Base-by-base conservation (phyloP, 1,139 yeast genomes). In the Saccharomyces hybrid region DNA sequence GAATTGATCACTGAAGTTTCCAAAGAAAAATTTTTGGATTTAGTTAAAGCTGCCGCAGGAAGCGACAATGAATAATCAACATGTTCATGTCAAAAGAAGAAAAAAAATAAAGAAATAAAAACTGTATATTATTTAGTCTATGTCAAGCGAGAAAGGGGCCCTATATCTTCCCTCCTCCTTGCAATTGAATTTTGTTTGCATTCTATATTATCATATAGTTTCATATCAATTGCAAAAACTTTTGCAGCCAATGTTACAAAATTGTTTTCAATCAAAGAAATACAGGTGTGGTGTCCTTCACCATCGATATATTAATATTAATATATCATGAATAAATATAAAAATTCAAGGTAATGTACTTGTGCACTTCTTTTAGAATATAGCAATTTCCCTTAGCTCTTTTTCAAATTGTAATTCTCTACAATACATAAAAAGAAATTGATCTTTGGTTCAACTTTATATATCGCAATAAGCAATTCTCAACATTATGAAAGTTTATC, bases 1-100 rank as follows among this genome's bases (percentile, higher is more conserved):
- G 84, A 86, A 60, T 73, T 83, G 57, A 82, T 86, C 67, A 83
- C 81, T 51, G 97, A 90, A 64, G 79, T 91, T 58, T 86, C 96
- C 9, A 91, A 90, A 72, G 97, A 90, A 66, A 87, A 83, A 70
- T 91, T 91, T 66, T 78, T 91, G 70, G 97, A 89, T 71, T 76
- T 90, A 70, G 95, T 91, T 47, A 87, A 88, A 69, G 85, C 90
- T 50, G 95, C 96, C 9, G 44, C 44, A 38, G 95, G 86, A 50
- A 75, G 78, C 46, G 66, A 65, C 32, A 62, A 58, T 14, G 51
- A 54, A 38, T 34, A 31, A 19, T 16, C 11, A 27, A 26, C 13
- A 11, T 26, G 7, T 23, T 9, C 28, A 27, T 14, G 9, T 14
- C 31, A 23, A n/a, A 26, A 26, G 8, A 26, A 7, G 8, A 26